Evolutionary conservation across 1,284 basidiomycete genomes (phyloP).

Genomic region (Xerocomus minutiporus): DNA sequence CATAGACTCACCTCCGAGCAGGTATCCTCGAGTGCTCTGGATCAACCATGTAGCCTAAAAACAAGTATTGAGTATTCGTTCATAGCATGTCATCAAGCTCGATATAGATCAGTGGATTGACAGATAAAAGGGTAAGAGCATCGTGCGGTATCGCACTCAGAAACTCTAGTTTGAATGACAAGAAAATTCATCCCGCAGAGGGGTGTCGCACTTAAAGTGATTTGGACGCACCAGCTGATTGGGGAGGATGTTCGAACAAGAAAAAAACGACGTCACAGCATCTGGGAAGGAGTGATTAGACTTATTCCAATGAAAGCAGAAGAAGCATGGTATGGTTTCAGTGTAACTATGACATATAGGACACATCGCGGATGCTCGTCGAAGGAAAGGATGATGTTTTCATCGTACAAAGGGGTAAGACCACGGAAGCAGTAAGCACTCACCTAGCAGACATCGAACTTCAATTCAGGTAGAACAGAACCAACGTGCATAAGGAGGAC

Average conservation of each 20-base stretch:
- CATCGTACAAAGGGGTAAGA: constrained; percentile 39
- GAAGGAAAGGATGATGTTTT: constrained; percentile 38
- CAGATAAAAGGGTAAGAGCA: constrained; percentile 59
- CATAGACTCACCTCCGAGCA: constrained; percentile 7
- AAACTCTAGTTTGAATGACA: constrained; percentile 84
- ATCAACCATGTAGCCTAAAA: background rate
- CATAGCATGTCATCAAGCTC: constrained; percentile 1
- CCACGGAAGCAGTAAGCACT: background rate
- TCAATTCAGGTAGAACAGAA: background rate
- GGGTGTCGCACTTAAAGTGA: constrained; percentile 5
- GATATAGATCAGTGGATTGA: constrained; percentile 57
- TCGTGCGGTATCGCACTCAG: constrained; percentile 60
- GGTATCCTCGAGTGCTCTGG: background rate
- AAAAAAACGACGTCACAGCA: background rate
- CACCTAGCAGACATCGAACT: constrained; percentile 1
- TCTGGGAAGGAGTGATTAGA: constrained; percentile 17
- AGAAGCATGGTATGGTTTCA: constrained; percentile 52
- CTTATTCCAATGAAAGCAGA: background rate
- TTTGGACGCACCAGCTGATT: constrained; percentile 10
- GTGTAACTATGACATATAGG: constrained; percentile 84
- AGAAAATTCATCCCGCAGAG: constrained; percentile 50
- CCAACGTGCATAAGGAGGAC: background rate
- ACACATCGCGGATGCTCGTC: constrained; percentile 50
- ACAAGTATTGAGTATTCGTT: constrained; percentile 4
- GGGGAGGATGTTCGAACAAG: background rate